Conservation (phyloP, 805 yeast species). For the Brettanomyces naardenensis region DNA sequence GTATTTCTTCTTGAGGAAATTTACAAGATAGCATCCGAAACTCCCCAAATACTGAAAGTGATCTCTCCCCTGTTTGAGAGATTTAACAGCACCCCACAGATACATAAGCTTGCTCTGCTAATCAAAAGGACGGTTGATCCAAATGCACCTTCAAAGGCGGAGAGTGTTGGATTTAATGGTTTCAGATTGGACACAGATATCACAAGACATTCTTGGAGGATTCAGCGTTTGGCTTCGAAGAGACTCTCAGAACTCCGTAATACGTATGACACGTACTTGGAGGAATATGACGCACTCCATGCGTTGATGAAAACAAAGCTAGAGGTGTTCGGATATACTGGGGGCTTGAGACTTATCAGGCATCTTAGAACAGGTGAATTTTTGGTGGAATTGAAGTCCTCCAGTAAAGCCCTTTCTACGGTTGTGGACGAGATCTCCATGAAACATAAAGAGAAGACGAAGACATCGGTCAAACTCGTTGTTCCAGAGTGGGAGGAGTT, state of each 20-base stretch:
- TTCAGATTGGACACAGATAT: slow-evolving; percentile 18
- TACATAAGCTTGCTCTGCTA: slow-evolving; percentile 19
- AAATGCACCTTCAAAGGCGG: slow-evolving; percentile 6
- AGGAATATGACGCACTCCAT: slow-evolving; percentile 3
- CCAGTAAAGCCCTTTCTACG: slow-evolving; percentile 16
- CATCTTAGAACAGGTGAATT: slow-evolving; percentile 22
- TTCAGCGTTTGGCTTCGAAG: slow-evolving; percentile 16
- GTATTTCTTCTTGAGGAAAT: slow-evolving; percentile 23
- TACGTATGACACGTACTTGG: slow-evolving; percentile 14
- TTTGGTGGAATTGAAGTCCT: slow-evolving; percentile 19
- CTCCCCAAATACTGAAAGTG: slow-evolving; percentile 7
- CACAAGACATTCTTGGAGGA: slow-evolving; percentile 18
- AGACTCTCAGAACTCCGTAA: slow-evolving; percentile 12
- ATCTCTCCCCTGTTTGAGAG: slow-evolving; percentile 16
- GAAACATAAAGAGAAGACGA: slow-evolving; percentile 18
- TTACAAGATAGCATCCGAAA: slow-evolving; percentile 9
- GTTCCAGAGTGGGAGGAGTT: slow-evolving; percentile 45
- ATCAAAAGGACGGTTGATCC: slow-evolving; percentile 22
- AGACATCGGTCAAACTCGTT: slow-evolving; percentile 26
- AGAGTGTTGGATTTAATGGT: slow-evolving; percentile 7
- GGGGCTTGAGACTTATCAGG: slow-evolving; percentile 15
- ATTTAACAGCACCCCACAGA: slow-evolving; percentile 7
- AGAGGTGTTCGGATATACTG: slow-evolving; percentile 17
- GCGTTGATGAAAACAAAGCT: slow-evolving; percentile 9
- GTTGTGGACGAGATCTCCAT: slow-evolving; percentile 11